phyloP scores from a whole-genome alignment of 139 green algal species.

The Coelastrella sp. region DNA sequence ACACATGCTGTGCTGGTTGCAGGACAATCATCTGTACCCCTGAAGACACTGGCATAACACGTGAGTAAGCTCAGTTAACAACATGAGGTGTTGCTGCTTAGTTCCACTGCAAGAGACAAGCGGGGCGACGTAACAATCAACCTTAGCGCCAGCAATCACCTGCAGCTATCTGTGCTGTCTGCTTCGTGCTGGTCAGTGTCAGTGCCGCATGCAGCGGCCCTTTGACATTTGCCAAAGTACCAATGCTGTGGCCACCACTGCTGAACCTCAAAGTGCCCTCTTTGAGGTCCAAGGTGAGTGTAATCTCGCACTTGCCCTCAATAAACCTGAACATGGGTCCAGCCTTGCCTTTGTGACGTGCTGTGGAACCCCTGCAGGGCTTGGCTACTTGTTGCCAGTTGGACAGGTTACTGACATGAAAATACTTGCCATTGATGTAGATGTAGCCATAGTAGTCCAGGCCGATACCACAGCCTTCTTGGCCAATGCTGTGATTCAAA shows the following conservation, averaged over 20 bases:
- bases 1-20: neutral
- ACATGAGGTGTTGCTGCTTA: too few species aligned
- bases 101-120: too few species aligned
- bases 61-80: too few species aligned
- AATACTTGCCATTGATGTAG: slow-evolving; percentile 77
- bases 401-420: slow-evolving; percentile 69
- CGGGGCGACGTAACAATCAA: too few species aligned
- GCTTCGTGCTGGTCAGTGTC: slow-evolving; percentile 66
- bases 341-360: slow-evolving; percentile 70
- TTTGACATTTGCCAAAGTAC: slow-evolving; percentile 69
- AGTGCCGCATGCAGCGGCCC: slow-evolving; percentile 68
- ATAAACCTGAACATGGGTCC: slow-evolving; percentile 66
- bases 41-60: neutral
- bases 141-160: neutral
- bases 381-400: slow-evolving; percentile 70
- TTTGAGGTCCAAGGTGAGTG: slow-evolving; percentile 64
- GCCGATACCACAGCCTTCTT: slow-evolving; percentile 73
- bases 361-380: slow-evolving; percentile 63
- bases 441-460: slow-evolving; percentile 78
- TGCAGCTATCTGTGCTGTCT: slow-evolving; percentile 52
- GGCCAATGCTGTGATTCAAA: slow-evolving; percentile 63
- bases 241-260: slow-evolving; percentile 63
- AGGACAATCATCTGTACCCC: neutral
- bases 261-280: slow-evolving; percentile 73
- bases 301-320: slow-evolving; percentile 70